Base-by-base conservation (phyloP, 108 stramenopile genomes). In the Phaeodactylum tricornutum region DNA sequence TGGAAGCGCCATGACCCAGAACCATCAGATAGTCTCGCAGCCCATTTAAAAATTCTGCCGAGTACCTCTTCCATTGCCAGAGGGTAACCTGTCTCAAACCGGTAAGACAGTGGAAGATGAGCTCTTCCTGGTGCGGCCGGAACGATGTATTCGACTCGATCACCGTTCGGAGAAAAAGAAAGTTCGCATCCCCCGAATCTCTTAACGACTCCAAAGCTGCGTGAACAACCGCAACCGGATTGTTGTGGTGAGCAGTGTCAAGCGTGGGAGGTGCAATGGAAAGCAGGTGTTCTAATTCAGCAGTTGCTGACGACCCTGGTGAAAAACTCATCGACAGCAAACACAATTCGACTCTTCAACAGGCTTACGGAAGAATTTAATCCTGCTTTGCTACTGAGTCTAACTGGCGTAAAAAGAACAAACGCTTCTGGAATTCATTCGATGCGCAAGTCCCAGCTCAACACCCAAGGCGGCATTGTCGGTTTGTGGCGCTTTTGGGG, bases 101-200 rank as follows among this genome's bases (percentile, higher is more conserved):
- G 9, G 77, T 71, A 2, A 76, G 61, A 43, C 81, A 90, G 47
- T 90, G 88, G 50, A 85, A 90, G 8, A 86, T 34, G 5, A 90
- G 57, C 45, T 83, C 73, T 52, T 81, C 81, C 34, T 78, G 57
- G 24, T 70, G 55, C 44, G 38, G 55, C 25, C 20, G 34, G 24
- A 26, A 20, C 21, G 6, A 5, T 6, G 41, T 29, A 37, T 40
- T 23, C 1, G 77, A 30, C 55, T 90, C 88, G 20, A 90, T 36
- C 21, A 80, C 50, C 0, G 65, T 57, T 8, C 84, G 70, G 3
- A 79, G 48, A 57, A 90, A 85, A n/a, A 90, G 51, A 51, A 64
- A 84, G 11, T 57, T 54, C 19, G 52, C 48, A 45, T 90, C 88
- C 14, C 88, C 81, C 9, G 74, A 50, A 48, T 83, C 62, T 39